These are phyloP conservation scores for Colletotrichum musae DNA, from an alignment of 2,329 filamentous ascomycete genomes.

Conservation along the genomic window DNA sequence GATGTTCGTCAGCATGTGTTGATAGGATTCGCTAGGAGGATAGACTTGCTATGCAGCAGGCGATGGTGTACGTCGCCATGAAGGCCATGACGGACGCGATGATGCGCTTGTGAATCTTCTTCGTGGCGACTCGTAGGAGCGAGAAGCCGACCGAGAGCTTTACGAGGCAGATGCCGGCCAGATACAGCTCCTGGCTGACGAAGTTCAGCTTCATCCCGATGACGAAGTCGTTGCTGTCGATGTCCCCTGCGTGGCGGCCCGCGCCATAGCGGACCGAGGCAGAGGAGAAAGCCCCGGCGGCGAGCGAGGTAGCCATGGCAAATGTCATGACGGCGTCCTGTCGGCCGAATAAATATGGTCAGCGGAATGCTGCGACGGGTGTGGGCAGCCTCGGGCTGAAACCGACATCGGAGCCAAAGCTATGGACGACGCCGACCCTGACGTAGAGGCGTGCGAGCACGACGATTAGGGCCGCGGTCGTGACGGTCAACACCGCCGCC, in stretches of 20 bases:
- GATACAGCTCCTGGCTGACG: constrained; percentile 59
- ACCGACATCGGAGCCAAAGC: constrained; percentile 62
- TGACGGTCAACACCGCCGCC: constrained; percentile 55
- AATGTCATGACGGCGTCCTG: constrained; percentile 51
- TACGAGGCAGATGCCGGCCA: constrained; percentile 57
- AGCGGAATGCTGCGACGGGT: background rate
- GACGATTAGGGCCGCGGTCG: constrained; percentile 53
- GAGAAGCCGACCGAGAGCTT: constrained; percentile 60
- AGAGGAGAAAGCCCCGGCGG: constrained; percentile 57
- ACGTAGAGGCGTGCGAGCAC: constrained; percentile 62
- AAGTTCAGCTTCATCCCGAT: constrained; percentile 59
- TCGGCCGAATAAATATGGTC: background rate
- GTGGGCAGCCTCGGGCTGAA: no score
- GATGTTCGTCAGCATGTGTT: no score
- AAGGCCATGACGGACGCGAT: constrained; percentile 56
- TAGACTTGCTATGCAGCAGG: constrained; percentile 53
- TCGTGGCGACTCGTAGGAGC: constrained; percentile 57
- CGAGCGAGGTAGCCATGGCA: constrained; percentile 50
- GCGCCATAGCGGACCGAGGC: constrained; percentile 58
- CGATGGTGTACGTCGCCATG: constrained; percentile 50
- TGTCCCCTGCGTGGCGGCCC: constrained; percentile 61
- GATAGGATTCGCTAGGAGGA: no score
- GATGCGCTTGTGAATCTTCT: constrained; percentile 51
- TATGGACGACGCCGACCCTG: constrained; percentile 60
- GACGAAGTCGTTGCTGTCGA: constrained; percentile 51